phyloP scores from a whole-genome alignment of 345 rosid genomes.

The Salix exigua region DNA sequence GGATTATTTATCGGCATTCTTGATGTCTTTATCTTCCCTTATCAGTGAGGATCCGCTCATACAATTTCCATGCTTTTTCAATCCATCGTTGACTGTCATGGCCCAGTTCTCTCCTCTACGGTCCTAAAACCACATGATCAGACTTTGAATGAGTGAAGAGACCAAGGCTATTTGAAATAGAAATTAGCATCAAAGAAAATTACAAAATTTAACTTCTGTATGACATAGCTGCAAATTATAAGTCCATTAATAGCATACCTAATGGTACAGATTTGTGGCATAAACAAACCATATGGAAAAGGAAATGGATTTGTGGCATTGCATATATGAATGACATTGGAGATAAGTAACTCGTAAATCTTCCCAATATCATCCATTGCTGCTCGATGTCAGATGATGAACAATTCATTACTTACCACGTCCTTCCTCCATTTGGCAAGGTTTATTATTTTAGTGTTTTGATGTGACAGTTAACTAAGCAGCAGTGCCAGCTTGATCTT shows the following conservation, averaged over 20 bases:
- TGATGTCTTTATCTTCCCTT: conserved; percentile 22
- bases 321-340: background rate
- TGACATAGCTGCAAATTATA: background rate
- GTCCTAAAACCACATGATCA: conserved; percentile 33
- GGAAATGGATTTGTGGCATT: background rate
- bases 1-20: conserved; percentile 20
- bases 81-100: conserved; percentile 12
- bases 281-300: background rate
- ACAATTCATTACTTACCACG: background rate
- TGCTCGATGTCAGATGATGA: background rate
- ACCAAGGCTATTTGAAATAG: background rate
- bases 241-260: background rate
- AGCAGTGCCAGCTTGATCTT: background rate
- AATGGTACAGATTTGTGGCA: background rate
- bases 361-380: background rate
- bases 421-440: background rate
- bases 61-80: conserved; percentile 14
- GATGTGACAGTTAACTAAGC: background rate
- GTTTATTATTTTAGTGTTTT: background rate
- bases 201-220: background rate
- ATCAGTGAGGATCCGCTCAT: conserved; percentile 2
- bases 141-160: background rate
- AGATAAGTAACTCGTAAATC: background rate
- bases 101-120: conserved; percentile 33
- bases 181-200: background rate